phyloP scores from a whole-genome alignment of 1,284 basidiomycete genomes.

The Cutaneotrichosporon spelunceum region DNA sequence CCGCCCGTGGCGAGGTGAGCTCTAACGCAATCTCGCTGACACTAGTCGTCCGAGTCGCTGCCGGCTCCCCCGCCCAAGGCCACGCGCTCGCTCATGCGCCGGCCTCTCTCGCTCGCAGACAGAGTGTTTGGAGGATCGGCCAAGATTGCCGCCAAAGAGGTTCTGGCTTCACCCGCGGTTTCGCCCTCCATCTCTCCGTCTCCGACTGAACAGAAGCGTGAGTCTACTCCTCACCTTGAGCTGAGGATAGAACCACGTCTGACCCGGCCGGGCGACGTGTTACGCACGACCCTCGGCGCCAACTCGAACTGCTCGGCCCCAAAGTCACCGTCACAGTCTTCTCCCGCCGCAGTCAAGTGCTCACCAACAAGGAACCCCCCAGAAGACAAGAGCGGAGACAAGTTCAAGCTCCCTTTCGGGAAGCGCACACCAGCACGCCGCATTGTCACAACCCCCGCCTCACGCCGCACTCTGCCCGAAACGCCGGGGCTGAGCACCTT shows the following conservation, averaged over 20 bases:
- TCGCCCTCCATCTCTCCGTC: neutral
- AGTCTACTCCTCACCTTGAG: neutral
- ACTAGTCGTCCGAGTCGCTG: neutral
- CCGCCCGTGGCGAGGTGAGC: neutral
- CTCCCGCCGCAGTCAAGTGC: neutral
- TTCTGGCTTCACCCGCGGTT: neutral
- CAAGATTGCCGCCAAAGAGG: neutral
- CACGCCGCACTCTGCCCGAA: slow-evolving; percentile 8
- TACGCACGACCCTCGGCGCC: neutral
- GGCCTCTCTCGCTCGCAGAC: neutral
- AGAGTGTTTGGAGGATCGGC: slow-evolving; percentile 1
- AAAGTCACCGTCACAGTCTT: neutral
- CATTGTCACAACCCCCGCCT: neutral
- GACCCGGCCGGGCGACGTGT: neutral
- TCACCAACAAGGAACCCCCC: neutral
- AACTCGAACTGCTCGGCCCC: neutral
- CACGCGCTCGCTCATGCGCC: neutral
- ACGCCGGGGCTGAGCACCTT: slow-evolving; percentile 17
- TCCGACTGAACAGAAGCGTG: neutral
- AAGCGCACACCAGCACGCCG: neutral
- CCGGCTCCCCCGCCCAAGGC: neutral
- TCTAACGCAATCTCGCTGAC: neutral
- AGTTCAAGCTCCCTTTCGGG: slow-evolving; percentile 1
- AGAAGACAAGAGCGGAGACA: neutral
- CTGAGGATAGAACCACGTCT: neutral